Base-by-base conservation (phyloP, 169 alveolate genomes). In the Pseudocohnilembus persalinus region DNA sequence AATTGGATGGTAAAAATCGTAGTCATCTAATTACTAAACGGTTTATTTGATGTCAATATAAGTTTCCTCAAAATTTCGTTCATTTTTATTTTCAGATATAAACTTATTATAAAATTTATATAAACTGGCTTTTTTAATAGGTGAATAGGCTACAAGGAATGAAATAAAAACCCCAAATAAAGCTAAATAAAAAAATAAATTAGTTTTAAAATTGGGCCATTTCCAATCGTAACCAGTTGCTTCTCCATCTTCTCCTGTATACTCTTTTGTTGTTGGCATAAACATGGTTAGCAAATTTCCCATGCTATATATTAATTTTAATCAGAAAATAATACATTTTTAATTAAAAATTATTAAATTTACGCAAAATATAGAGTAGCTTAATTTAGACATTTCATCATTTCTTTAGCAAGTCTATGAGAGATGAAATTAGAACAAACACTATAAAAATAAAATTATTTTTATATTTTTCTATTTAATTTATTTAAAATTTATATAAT, bases 311-410 rank as follows among this genome's bases (percentile, higher is more conserved):
- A 49, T 49, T 11, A 49, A 49, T 11, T 49, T 11, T 4, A 49
- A 49, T 49, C 4, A 49, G 4, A 11, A 49, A 49, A 4, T 49
- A 11, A 49, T n/a, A n/a, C n/a, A n/a, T n/a, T n/a, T n/a, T n/a
- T n/a, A n/a, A n/a, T n/a, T n/a, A n/a, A n/a, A n/a, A n/a, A 49
- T 11, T 49, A 49, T 49, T 49, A 11, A 49, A 49, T 49, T 11
- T 49, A n/a, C 72, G 88, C 88, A 77, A 83, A 90, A 6, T 83
- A 68, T 11, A 91, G 31, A 0, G 87, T 75, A 64, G 74, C 49
- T 29, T 34, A 81, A 34, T 93, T 90, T 26, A 92, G 74, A 29
- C 88, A 29, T 35, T 89, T 89, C 73, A 89, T 80, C 73, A 92
- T 86, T 29, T 83, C 81, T 68, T 76, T 79, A 0, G 92, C 92